Base-by-base conservation (phyloP, 2,329 filamentous ascomycete species). In the Myriosclerotinia curreyana region DNA sequence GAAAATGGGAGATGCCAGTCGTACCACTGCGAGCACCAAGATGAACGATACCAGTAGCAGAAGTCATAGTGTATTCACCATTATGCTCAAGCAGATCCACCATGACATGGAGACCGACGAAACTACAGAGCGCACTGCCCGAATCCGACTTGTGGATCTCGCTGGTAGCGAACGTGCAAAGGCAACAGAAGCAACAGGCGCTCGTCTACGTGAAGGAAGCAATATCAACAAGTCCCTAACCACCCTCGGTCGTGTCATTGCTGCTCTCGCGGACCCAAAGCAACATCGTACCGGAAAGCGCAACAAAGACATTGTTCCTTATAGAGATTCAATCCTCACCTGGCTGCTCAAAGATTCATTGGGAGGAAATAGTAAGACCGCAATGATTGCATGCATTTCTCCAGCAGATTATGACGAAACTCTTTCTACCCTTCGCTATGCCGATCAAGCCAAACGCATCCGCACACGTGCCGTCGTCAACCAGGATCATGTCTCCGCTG, bases 181-280 rank as follows among this genome's bases (percentile, higher is more conserved):
- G 76, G 88, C 92, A 0, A 99, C 95, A 46, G 94, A 98, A 78
- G 95, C 95, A 1, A 98, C 93, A 0, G 95, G 95, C 15, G 87
- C 89, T 71, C 87, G 95, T 40, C 84, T 99, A 28, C 88, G 94
- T 64, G 95, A 99, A 78, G 95, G 95, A 59, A 94, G 91, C 72
- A 97, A 98, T 76, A 99, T 99, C 84, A 99, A 99, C 82, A 97
- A 98, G 78, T 98, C 94, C 12, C 85, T 99, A 46, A 97, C 94
- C 0, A 98, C 95, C 0, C 85, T 99, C 12, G 95, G 95, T 5
- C 89, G 95, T 61, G 95, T 99, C 56, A 99, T 99, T 75, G 94
- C 93, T 38, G 94, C 95, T 1, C 83, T 99, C 5, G 86, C 83
- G 55, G 87, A 90, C 71, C 83, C 85, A 1, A 91, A 91, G 75